A percentile compares a stretch with the other conserved stretches of the same genome.
Evolutionary conservation across 352 stramenopile genomes (phyloP).

Genomic region (Pythium plurisporium): DNA sequence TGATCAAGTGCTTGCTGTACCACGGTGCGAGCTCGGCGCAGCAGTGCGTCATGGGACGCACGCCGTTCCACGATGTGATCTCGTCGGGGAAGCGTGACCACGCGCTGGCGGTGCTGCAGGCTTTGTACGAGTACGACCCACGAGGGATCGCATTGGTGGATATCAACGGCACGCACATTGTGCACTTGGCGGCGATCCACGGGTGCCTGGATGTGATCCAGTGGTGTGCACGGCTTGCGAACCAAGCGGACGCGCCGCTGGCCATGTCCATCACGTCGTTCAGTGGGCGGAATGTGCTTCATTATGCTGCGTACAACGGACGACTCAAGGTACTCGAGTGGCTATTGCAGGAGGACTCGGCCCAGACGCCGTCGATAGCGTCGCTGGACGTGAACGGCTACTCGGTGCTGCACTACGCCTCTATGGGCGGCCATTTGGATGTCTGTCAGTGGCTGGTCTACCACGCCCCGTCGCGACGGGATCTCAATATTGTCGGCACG

Average conservation of each 20-base stretch:
- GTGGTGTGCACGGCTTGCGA: constrained; percentile 36
- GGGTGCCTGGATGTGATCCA: constrained; percentile 52
- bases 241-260: constrained; percentile 9
- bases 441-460: constrained; percentile 63
- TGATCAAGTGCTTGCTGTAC: constrained; percentile 53
- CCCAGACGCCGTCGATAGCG: constrained; percentile 26
- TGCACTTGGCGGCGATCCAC: constrained; percentile 67
- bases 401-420: constrained; percentile 62
- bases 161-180: constrained; percentile 50
- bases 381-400: constrained; percentile 53
- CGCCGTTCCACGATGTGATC: constrained; percentile 55
- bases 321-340: constrained; percentile 43
- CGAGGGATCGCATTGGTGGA: constrained; percentile 40
- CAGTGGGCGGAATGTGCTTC: constrained; percentile 56
- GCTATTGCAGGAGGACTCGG: constrained; percentile 25
- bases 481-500: constrained; percentile 37
- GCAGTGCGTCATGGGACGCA: constrained; percentile 47
- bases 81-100: constrained; percentile 24
- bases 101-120: constrained; percentile 37
- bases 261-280: constrained; percentile 50
- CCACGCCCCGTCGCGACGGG: constrained; percentile 28
- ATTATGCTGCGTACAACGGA: constrained; percentile 69
- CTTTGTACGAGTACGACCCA: constrained; percentile 52
- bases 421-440: constrained; percentile 48
- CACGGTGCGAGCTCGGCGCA: constrained; percentile 36